A percentile compares a stretch with the other conserved stretches of the same genome.
Conservation (phyloP, 306 rosid species). For the Inga oerstediana region DNA sequence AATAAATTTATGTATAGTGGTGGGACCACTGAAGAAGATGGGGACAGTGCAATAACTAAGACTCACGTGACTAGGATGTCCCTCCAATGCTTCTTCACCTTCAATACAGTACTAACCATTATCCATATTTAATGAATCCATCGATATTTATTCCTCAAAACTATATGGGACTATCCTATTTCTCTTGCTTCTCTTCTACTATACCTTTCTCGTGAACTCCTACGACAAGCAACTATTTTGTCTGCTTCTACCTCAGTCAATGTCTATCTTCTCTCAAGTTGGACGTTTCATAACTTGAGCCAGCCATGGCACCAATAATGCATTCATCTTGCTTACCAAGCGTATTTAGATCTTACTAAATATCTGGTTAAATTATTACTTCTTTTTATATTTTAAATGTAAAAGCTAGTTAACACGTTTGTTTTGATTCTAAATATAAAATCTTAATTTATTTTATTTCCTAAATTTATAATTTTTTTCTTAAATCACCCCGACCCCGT, state of each 20-base stretch:
- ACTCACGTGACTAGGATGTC: background rate
- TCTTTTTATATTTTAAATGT: no score
- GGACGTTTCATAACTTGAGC: background rate
- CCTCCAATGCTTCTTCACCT: background rate
- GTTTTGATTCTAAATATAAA: background rate
- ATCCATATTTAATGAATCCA: background rate
- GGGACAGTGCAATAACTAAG: background rate
- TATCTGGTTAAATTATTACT: background rate
- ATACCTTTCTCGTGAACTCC: background rate
- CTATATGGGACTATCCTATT: no score
- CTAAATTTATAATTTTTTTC: no score
- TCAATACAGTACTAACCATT: no score
- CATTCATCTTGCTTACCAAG: background rate
- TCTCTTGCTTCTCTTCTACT: background rate
- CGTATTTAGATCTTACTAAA: background rate
- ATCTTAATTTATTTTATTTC: no score
- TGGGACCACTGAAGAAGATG: background rate
- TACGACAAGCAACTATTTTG: background rate
- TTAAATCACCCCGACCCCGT: no score
- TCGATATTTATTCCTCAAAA: no score
- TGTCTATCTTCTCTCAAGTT: background rate
- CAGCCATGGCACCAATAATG: background rate
- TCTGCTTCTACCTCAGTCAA: background rate
- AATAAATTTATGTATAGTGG: background rate
- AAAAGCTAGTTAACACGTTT: no score